Evolutionary conservation across 2,329 filamentous ascomycete species (phyloP).

Genomic region (Alternaria metachromatica): DNA sequence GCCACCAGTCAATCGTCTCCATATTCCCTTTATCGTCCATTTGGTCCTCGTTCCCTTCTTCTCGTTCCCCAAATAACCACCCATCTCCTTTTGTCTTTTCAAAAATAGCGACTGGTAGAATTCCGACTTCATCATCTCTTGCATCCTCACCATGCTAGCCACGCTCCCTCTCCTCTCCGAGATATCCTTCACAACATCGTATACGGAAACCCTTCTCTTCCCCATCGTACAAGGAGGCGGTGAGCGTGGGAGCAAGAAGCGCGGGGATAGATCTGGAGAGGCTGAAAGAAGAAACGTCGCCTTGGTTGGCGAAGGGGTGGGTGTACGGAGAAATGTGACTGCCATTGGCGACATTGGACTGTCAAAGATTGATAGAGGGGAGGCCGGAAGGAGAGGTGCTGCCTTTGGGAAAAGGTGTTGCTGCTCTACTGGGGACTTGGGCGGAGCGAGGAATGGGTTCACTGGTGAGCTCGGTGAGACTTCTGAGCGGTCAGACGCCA

Average conservation of each 20-base stretch:
- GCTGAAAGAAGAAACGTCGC: background rate
- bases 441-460: conserved; percentile 26
- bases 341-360: background rate
- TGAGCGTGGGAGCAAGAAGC: conserved; percentile 20
- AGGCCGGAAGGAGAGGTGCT: conserved; percentile 23
- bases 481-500: background rate
- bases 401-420: background rate
- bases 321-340: conserved; percentile 9
- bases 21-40: background rate
- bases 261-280: conserved; percentile 10
- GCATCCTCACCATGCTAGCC: background rate
- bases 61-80: background rate
- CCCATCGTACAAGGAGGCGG: conserved; percentile 8
- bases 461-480: conserved; percentile 8
- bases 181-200: background rate
- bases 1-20: background rate
- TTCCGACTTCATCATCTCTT: conserved; percentile 5
- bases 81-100: conserved; percentile 4
- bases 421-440: background rate
- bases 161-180: conserved; percentile 1
- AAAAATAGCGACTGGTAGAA: conserved; percentile 15
- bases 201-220: background rate
- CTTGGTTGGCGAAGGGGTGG: background rate
- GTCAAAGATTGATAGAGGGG: conserved; percentile 28
- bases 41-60: background rate